Percentiles rank a stretch among this genome's conserved stretches.
phyloP scores from a whole-genome alignment of 1,139 yeast genomes.

The Magnusiomyces tetraspermus region DNA sequence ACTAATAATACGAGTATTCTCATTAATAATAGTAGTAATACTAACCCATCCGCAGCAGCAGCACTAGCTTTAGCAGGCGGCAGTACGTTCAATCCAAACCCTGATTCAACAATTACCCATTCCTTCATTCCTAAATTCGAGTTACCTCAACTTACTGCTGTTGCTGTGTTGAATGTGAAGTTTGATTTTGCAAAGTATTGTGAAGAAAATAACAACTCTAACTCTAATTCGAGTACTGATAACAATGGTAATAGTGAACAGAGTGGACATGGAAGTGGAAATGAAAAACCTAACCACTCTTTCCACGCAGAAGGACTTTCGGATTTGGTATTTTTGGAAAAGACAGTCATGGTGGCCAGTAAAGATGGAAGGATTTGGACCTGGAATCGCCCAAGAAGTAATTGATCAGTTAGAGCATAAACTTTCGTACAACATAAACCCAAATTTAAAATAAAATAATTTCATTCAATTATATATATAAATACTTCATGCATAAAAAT shows the following conservation, averaged over 20 bases:
- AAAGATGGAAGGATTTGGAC: conserved; percentile 15
- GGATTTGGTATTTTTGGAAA: conserved; percentile 12
- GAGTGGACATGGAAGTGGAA: not conserved
- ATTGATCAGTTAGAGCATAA: too few relatives aligned
- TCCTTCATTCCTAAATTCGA: conserved; percentile 8
- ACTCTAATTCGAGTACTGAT: not conserved
- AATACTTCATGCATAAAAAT: not conserved
- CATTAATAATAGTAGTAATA: too few relatives aligned
- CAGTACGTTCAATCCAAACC: not conserved
- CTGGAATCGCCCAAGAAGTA: conserved; percentile 8
- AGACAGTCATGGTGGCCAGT: conserved; percentile 9
- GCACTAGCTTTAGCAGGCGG: not conserved
- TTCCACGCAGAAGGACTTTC: conserved; percentile 1
- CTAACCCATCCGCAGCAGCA: not conserved
- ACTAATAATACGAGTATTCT: not conserved
- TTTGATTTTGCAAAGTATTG: conserved; percentile 1
- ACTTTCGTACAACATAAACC: too few relatives aligned
- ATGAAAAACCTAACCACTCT: not conserved
- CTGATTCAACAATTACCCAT: conserved; percentile 7
- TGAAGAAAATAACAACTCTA: not conserved
- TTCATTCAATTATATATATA: not conserved
- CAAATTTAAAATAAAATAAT: too few relatives aligned
- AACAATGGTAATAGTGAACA: not conserved
- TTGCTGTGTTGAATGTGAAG: conserved; percentile 7
- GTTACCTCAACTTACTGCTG: conserved; percentile 13